A percentile compares a stretch with the other conserved stretches of the same genome.
phyloP scores from a whole-genome alignment of 768 basidiomycete genomes.

The Suillus weaverae region DNA sequence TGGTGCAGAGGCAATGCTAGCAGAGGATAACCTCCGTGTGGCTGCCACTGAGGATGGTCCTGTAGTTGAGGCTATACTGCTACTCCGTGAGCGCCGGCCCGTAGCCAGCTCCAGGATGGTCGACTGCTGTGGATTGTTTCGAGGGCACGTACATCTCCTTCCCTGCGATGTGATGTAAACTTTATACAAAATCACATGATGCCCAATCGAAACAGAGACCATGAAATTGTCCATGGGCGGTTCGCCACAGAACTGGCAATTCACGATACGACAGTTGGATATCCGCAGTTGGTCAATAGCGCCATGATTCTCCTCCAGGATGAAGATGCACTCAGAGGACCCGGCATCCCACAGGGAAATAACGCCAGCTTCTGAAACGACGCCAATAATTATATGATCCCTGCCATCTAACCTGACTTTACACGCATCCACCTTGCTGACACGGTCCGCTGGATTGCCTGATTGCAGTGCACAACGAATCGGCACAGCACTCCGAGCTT shows the following conservation, averaged over 20 bases:
- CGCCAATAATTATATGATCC: conserved; percentile 54
- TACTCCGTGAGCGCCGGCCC: conserved; percentile 61
- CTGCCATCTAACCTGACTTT: conserved; percentile 50
- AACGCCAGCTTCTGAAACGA: conserved; percentile 63
- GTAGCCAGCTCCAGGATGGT: conserved; percentile 44
- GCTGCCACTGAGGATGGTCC: conserved; percentile 46
- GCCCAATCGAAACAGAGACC: conserved; percentile 64
- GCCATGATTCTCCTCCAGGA: conserved; percentile 61
- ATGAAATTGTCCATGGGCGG: conserved; percentile 64
- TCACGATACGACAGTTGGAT: conserved; percentile 49
- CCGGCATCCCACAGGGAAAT: conserved; percentile 76
- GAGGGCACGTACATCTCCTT: conserved; percentile 67
- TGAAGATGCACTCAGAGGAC: conserved; percentile 62
- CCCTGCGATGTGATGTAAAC: conserved; percentile 55
- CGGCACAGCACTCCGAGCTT: conserved; percentile 41
- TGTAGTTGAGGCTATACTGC: conserved; percentile 47
- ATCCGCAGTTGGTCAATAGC: conserved; percentile 61
- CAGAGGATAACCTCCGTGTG: conserved; percentile 48
- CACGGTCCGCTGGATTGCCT: conserved; percentile 57
- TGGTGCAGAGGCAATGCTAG: conserved; percentile 32
- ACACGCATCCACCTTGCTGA: conserved; percentile 55
- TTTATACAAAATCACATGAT: conserved; percentile 65
- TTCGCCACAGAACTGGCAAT: conserved; percentile 73
- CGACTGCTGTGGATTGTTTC: conserved; percentile 44
- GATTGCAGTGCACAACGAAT: conserved; percentile 53